phyloP scores from a whole-genome alignment of 2,329 filamentous ascomycete genomes.

The Pseudogymnoascus sp. region DNA sequence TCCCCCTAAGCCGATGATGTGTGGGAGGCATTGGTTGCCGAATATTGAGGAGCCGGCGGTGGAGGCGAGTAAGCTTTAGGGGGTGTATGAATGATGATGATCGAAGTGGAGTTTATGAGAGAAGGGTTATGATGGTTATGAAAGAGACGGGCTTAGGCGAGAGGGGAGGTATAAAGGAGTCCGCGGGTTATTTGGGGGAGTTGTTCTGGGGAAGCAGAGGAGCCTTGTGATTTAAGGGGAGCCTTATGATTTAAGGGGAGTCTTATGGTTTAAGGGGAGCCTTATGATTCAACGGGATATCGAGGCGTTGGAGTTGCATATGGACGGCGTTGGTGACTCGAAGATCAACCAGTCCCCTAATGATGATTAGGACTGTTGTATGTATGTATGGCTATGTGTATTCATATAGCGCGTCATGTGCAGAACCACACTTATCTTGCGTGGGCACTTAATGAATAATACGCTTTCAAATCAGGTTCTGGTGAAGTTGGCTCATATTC shows the following conservation, averaged over 20 bases:
- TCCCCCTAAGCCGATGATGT: conserved; percentile 51
- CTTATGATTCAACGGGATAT: neutral
- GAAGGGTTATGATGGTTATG: neutral
- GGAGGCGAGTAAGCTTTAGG: neutral
- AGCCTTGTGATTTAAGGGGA: neutral
- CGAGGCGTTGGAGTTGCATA: neutral
- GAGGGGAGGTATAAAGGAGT: neutral
- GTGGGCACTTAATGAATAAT: neutral
- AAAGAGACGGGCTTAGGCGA: neutral
- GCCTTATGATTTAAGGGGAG: too few species aligned
- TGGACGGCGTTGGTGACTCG: neutral
- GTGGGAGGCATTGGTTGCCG: conserved; percentile 43
- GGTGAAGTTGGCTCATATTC: neutral
- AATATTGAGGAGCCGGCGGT: neutral
- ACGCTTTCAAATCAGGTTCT: neutral
- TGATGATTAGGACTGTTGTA: neutral
- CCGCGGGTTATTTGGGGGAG: neutral
- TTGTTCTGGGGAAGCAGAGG: neutral
- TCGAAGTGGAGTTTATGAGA: neutral
- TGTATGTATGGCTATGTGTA: neutral
- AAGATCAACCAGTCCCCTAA: neutral
- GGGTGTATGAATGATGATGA: neutral
- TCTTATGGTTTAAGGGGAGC: neutral
- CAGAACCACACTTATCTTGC: neutral
- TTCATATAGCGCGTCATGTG: neutral